Percentiles rank a stretch among this genome's conserved stretches.
Evolutionary conservation across 2,329 filamentous ascomycete genomes (phyloP).

Genomic region (Fonsecaea multimorphosa): DNA sequence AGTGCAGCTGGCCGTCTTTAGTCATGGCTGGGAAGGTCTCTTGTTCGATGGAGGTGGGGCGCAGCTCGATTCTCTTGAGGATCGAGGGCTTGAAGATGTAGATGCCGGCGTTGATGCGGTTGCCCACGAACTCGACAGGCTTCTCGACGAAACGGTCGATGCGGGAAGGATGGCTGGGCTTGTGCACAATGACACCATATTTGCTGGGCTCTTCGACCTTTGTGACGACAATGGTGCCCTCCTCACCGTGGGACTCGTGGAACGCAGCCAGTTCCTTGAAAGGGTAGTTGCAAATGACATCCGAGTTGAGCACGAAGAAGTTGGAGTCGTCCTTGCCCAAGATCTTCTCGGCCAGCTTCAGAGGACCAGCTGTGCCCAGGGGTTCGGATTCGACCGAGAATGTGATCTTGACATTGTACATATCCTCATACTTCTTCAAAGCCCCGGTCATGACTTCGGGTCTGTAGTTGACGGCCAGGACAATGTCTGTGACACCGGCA

Average conservation of each 20-base stretch:
- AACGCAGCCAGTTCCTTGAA: conserved; percentile 88
- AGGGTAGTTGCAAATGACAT: conserved; percentile 97
- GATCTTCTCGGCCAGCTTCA: conserved; percentile 93
- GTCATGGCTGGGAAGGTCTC: conserved; percentile 97
- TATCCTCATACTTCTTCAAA: conserved; percentile 89
- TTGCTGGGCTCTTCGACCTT: conserved; percentile 99
- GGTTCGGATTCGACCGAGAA: conserved; percentile 97
- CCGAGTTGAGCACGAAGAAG: conserved; percentile 98
- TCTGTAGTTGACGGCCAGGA: conserved; percentile 97
- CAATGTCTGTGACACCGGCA: conserved; percentile 95
- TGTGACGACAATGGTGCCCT: conserved; percentile 97
- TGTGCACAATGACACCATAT: conserved; percentile 98
- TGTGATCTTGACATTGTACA: conserved; percentile 93
- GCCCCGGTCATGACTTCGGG: conserved; percentile 97
- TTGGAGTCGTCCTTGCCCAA: conserved; percentile 91
- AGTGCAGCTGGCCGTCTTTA: conserved; percentile 88
- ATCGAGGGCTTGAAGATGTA: conserved; percentile 96
- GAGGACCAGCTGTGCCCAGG: conserved; percentile 88
- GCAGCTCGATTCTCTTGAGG: conserved; percentile 88
- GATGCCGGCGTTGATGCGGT: conserved; percentile 98
- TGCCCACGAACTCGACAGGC: conserved; percentile 96
- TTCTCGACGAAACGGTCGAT: conserved; percentile 99
- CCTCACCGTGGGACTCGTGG: conserved; percentile 90
- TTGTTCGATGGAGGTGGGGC: conserved; percentile 96
- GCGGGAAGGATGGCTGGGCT: conserved; percentile 84